These are phyloP conservation scores for Beauveria scarabaeidicola DNA, from an alignment of 2,329 filamentous ascomycete species.

Conservation along the genomic window DNA sequence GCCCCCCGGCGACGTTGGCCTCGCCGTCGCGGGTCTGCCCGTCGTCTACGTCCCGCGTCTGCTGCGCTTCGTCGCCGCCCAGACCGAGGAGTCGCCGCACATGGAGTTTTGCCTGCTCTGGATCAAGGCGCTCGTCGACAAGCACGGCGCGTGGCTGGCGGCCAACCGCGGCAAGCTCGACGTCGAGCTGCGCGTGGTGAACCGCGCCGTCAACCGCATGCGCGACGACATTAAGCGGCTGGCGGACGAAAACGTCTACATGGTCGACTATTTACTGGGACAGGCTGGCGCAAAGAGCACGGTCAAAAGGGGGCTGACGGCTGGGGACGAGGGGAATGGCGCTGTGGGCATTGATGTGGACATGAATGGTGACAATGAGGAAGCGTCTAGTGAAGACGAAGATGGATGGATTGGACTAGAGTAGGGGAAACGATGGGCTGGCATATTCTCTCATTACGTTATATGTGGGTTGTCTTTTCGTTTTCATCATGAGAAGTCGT, in stretches of 20 bases:
- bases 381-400: conserved; percentile 29
- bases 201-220: conserved; percentile 71
- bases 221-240: conserved; percentile 73
- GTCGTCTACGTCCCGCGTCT: conserved; percentile 78
- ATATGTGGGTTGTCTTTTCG: neutral
- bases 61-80: conserved; percentile 77
- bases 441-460: conserved; percentile 3
- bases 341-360: conserved; percentile 21
- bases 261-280: conserved; percentile 70
- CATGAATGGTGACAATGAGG: conserved; percentile 24
- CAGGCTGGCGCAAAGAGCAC: conserved; percentile 32
- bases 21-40: conserved; percentile 73
- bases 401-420: conserved; percentile 43
- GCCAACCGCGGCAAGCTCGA: conserved; percentile 73
- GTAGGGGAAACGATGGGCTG: conserved; percentile 20
- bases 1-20: conserved; percentile 62
- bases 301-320: conserved; percentile 16
- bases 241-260: conserved; percentile 82
- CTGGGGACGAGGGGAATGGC: conserved; percentile 15
- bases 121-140: conserved; percentile 75
- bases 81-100: conserved; percentile 84
- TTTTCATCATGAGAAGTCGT: neutral
- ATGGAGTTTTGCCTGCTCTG: conserved; percentile 91
- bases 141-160: conserved; percentile 78
- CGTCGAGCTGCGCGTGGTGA: conserved; percentile 74